Base-by-base conservation (phyloP, 176 grass and related monocot species). In the Oryza brachyantha region DNA sequence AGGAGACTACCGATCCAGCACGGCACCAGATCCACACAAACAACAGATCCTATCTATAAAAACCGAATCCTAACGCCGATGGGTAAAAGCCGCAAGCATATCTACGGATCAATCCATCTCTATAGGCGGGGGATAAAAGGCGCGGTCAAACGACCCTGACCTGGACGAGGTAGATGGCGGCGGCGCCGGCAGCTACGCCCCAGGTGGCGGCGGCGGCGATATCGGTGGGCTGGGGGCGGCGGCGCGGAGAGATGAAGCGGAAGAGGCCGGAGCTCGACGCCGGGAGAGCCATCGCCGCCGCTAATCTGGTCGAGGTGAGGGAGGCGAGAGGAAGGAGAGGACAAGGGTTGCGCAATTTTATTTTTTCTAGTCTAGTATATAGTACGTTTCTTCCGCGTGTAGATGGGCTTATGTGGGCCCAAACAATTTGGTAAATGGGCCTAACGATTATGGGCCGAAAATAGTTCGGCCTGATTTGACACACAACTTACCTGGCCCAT, bases 141-240 rank as follows among this genome's bases (percentile, higher is more conserved):
- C 32, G 40, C 13, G 13, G 16, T 7, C 0, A 31, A 77, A 50
- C 8, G 48, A 32, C 29, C 58, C 86, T 61, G 28, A 97, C 94
- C 94, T 97, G 94, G 80, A 97, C 82, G 66, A 97, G 59, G 88
- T 90, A 97, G 66, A 97, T 48, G 81, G 84, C 94, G 36, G 81
- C 73, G 78, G 78, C 31, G 77, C 80, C 75, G 34, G 91, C 94
- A 61, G 79, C 79, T 61, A 97, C 74, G 12, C 94, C 94, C 94
- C 94, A 97, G 28, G 86, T 67, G 81, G 88, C 86, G 13, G 91
- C 91, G n/a, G 86, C 74, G 17, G 42, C 74, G 86, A 97, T 45
- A 61, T 91, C 91, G 0, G 81, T 70, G 59, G 76, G 17, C 43
- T 93, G 94, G 27, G 41, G 86, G 24, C 91, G 88, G 42, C 39